Percentiles rank a stretch among this genome's conserved stretches.
These are phyloP conservation scores for Plenodomus lindquistii DNA, from an alignment of 2,329 filamentous ascomycete genomes.

Conservation along the genomic window DNA sequence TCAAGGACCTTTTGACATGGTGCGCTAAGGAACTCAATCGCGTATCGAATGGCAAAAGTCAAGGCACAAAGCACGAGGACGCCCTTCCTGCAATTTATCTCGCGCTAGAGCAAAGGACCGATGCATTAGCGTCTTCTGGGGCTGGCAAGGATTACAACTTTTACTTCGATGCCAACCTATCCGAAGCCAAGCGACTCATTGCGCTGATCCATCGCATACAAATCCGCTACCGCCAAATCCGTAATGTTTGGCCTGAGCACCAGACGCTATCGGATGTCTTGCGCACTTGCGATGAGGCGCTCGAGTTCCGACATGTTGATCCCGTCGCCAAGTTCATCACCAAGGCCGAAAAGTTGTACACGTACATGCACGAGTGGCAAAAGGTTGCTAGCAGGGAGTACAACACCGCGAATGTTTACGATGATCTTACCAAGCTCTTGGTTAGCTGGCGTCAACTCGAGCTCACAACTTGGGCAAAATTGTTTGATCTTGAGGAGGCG, in stretches of 20 bases:
- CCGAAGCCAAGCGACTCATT: slow-evolving; percentile 75
- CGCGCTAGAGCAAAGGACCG: slow-evolving; percentile 64
- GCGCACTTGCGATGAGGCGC: slow-evolving; percentile 71
- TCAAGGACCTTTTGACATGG: slow-evolving; percentile 38
- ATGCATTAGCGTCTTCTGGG: slow-evolving; percentile 41
- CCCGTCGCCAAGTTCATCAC: slow-evolving; percentile 85
- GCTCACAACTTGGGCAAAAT: slow-evolving; percentile 84
- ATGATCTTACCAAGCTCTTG: slow-evolving; percentile 77
- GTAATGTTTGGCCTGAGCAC: slow-evolving; percentile 68
- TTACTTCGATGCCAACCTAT: slow-evolving; percentile 79
- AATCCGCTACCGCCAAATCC: slow-evolving; percentile 71
- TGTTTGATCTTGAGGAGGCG: slow-evolving; percentile 81
- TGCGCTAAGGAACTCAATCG: slow-evolving; percentile 32
- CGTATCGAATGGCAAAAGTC: slow-evolving; percentile 27
- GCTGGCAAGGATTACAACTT: slow-evolving; percentile 70
- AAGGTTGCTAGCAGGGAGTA: slow-evolving; percentile 83
- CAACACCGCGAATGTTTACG: slow-evolving; percentile 70
- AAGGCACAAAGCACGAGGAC: slow-evolving; percentile 44
- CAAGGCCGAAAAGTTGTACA: slow-evolving; percentile 84
- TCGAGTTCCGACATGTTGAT: slow-evolving; percentile 76
- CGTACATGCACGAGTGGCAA: slow-evolving; percentile 90
- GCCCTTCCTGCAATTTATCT: slow-evolving; percentile 71
- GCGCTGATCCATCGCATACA: slow-evolving; percentile 70
- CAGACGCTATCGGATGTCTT: slow-evolving; percentile 81
- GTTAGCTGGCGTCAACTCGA: slow-evolving; percentile 91